These are phyloP conservation scores for Leccinum boreale DNA, from an alignment of 768 basidiomycete genomes.

Conservation along the genomic window DNA sequence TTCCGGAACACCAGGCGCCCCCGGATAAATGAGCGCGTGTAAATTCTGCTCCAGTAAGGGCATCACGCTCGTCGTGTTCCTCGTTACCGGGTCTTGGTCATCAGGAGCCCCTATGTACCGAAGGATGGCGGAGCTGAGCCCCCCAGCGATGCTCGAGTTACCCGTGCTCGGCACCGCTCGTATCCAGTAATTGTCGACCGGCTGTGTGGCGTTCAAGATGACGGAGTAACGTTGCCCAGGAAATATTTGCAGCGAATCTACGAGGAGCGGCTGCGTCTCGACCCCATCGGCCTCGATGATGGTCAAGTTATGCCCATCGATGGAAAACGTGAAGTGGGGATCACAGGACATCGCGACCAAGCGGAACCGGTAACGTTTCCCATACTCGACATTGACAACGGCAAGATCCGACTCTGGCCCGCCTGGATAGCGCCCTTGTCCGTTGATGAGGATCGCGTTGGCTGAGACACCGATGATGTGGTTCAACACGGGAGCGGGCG, in stretches of 20 bases:
- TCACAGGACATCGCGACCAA: constrained; percentile 46
- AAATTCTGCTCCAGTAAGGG: neutral
- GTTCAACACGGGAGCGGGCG: neutral
- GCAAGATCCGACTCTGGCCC: constrained; percentile 38
- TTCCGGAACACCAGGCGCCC: neutral
- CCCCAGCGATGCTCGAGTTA: neutral
- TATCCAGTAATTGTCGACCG: constrained; percentile 54
- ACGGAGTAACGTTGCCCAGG: neutral
- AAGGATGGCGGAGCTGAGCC: neutral
- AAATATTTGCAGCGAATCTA: neutral
- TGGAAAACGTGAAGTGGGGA: constrained; percentile 42
- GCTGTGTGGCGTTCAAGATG: constrained; percentile 27
- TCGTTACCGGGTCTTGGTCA: neutral
- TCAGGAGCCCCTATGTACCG: neutral
- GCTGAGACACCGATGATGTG: constrained; percentile 6
- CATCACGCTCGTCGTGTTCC: neutral
- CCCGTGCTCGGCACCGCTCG: constrained; percentile 26
- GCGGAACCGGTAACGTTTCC: constrained; percentile 46
- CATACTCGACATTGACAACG: constrained; percentile 36
- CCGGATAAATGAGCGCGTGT: neutral
- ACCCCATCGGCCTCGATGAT: constrained; percentile 44
- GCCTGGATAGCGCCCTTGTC: constrained; percentile 26
- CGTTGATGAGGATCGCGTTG: constrained; percentile 32
- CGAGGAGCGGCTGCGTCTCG: neutral
- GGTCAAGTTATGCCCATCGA: constrained; percentile 43